A percentile compares a stretch with the other conserved stretches of the same genome.
These are phyloP conservation scores for Colletotrichum lentis DNA, from an alignment of 2,329 filamentous ascomycete genomes.

Conservation along the genomic window DNA sequence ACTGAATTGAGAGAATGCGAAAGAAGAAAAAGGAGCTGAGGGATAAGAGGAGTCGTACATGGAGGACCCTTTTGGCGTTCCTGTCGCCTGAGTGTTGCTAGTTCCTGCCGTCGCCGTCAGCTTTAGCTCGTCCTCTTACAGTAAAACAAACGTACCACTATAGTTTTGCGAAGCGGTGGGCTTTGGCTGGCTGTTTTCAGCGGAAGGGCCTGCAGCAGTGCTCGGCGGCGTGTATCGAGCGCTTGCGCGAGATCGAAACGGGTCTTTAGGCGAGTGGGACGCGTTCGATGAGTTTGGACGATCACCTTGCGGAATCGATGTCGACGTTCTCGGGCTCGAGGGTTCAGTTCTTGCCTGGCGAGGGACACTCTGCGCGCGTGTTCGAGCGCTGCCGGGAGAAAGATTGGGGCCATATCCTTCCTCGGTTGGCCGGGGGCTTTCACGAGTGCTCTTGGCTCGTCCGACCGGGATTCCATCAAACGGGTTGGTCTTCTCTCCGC, in stretches of 20 bases:
- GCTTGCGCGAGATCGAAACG: conserved; percentile 37
- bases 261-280: conserved; percentile 29
- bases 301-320: conserved; percentile 29
- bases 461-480: conserved; percentile 59
- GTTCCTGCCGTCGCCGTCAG: conserved; percentile 15
- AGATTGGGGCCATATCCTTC: conserved; percentile 36
- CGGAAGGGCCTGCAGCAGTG: conserved; percentile 16
- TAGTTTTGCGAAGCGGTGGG: conserved; percentile 1
- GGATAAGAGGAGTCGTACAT: conserved; percentile 55
- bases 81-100: conserved; percentile 5
- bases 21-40: conserved; percentile 18
- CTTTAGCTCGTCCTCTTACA: neutral
- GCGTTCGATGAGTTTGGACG: conserved; percentile 30
- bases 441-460: conserved; percentile 57
- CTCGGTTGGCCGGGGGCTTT: conserved; percentile 45
- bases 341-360: conserved; percentile 32
- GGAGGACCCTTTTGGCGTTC: conserved; percentile 50
- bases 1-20: conserved; percentile 10
- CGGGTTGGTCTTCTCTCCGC: conserved; percentile 67
- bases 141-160: neutral
- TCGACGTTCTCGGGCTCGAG: conserved; percentile 29
- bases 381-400: conserved; percentile 40
- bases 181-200: conserved; percentile 13
- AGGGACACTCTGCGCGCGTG: conserved; percentile 47
- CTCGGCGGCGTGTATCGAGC: conserved; percentile 38